Base-by-base conservation (phyloP, 352 stramenopile species). In the Blastocystis hominis region DNA sequence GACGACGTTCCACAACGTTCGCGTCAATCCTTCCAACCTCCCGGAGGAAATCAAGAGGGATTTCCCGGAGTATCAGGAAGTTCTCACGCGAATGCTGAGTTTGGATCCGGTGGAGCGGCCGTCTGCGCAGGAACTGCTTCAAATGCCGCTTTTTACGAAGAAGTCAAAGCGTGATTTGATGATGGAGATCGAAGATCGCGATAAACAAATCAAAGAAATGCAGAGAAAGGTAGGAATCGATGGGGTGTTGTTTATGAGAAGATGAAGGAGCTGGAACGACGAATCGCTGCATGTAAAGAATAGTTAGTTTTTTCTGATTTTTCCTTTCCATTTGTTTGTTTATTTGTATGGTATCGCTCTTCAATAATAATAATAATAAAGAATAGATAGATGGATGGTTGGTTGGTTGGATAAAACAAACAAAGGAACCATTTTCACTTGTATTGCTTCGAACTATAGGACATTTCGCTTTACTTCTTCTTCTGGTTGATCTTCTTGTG, bases 251-350 rank as follows among this genome's bases (percentile, higher is more conserved):
- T n/a, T 61, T 13, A 61, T 1, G 1, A 13, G 17, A 64, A 80
- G 70, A 62, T 80, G 24, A 42, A 47, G 36, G 70, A 80, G 56
- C 34, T 80, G 13, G 70, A 80, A 64, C 30, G 20, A 46, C 50
- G 40, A 62, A n/a, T 80, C 9, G 3, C 54, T n/a, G n/a, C n/a
- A n/a, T 68, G n/a, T n/a, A 17, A 61, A 17, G 53, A 17, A 17
- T 61, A n/a, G n/a, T 61, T 61, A 61, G 53, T 61, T 17, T 17
- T 61, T 61, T n/a, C n/a, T n/a, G 53, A 17, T 61, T n/a, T 61
- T 13, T 61, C 53, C 13, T 13, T n/a, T 61, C 53, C n/a, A 17
- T 61, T 17, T 13, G 53, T 61, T 61, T 61, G 13, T 13, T 17
- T 61, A 17, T 61, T n/a, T 17, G 13, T n/a, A 17, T 17, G 53